Percentiles rank a stretch among this genome's conserved stretches.
These are phyloP conservation scores for Chlamydomonas sphaeroides DNA, from an alignment of 139 green algal species.

Conservation along the genomic window DNA sequence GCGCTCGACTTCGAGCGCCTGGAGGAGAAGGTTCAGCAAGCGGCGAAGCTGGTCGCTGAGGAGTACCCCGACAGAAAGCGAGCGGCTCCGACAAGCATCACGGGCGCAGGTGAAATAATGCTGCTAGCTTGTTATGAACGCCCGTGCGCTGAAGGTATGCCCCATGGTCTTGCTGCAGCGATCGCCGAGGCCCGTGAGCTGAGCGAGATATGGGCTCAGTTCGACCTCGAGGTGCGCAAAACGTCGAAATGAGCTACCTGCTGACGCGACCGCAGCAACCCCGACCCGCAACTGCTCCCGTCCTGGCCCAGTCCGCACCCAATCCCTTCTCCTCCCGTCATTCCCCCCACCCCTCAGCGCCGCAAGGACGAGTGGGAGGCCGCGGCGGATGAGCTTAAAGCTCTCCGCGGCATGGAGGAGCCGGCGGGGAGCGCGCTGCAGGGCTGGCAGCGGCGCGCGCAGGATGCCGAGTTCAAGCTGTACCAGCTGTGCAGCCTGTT, in stretches of 20 bases:
- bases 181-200: neutral
- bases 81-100: neutral
- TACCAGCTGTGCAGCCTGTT: slow-evolving; percentile 41
- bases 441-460: slow-evolving; percentile 48
- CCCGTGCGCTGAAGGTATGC: too few relatives aligned
- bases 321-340: neutral
- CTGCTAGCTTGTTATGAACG: neutral
- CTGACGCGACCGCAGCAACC: neutral
- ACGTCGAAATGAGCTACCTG: neutral
- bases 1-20: slow-evolving; percentile 42
- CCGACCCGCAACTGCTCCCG: neutral
- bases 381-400: slow-evolving; percentile 36
- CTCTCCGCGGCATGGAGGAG: slow-evolving; percentile 7
- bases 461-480: slow-evolving; percentile 52
- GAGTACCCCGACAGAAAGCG: slow-evolving; percentile 49
- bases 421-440: neutral
- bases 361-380: slow-evolving; percentile 46
- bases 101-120: too few relatives aligned
- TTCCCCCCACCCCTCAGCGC: slow-evolving; percentile 6
- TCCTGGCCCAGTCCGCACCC: too few relatives aligned
- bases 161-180: too few relatives aligned
- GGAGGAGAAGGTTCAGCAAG: slow-evolving; percentile 30
- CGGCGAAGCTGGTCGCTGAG: slow-evolving; percentile 25
- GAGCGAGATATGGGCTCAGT: slow-evolving; percentile 37
- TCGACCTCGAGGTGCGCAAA: slow-evolving; percentile 46